Evolutionary conservation across 257 asterid genomes (phyloP).

Genomic region (Solanum stenotomum): DNA sequence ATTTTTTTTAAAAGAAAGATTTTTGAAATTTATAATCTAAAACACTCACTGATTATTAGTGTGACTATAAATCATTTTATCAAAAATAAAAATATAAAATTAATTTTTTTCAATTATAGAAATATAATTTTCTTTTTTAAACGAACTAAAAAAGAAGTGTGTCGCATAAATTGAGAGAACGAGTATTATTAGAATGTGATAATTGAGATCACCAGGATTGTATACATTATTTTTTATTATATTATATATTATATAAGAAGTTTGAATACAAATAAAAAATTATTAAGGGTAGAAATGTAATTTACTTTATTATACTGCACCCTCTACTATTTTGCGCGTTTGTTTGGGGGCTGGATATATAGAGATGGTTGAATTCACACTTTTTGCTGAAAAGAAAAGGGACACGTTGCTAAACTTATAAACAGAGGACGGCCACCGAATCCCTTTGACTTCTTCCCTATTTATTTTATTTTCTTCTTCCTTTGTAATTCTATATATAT

Average conservation of each 20-base stretch:
- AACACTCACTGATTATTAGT: no score
- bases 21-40: no score
- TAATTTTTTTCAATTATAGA: no score
- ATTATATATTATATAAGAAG: neutral
- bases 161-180: no score
- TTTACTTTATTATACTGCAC: neutral
- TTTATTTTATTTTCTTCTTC: neutral
- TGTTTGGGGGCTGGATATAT: neutral
- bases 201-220: no score
- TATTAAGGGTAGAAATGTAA: neutral
- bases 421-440: conserved; percentile 71
- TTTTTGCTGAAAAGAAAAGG: conserved; percentile 12
- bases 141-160: no score
- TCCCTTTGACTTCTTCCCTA: conserved; percentile 16
- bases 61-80: no score
- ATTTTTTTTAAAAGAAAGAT: no score
- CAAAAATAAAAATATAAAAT: no score
- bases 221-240: no score
- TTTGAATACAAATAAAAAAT: neutral
- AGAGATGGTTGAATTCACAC: conserved; percentile 10
- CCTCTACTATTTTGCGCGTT: neutral
- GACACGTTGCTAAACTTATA: conserved; percentile 72
- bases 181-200: no score
- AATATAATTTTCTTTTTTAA: no score
- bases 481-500: neutral